Conservation (phyloP, 2,329 filamentous ascomycete genomes). For the Hypoxylon sp. region DNA sequence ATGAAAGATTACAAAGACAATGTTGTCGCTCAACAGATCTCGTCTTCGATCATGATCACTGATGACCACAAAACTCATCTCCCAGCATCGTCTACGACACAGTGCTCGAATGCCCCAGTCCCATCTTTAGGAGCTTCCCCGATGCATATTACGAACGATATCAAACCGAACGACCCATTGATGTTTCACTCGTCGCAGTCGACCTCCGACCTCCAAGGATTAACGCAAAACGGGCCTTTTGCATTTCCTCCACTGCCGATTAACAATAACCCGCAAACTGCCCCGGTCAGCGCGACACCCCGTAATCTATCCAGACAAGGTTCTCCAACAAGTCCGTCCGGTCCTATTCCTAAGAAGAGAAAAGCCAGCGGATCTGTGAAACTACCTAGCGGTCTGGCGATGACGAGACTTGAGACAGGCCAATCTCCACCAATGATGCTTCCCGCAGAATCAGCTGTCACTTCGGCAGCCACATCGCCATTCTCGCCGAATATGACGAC, state of each 20-base stretch:
- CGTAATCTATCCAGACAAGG: slow-evolving; percentile 79
- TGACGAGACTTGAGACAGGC: slow-evolving; percentile 83
- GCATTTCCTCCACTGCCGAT: slow-evolving; percentile 50
- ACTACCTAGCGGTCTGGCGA: slow-evolving; percentile 80
- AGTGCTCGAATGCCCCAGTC: slow-evolving; percentile 39
- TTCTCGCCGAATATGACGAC: slow-evolving; percentile 65
- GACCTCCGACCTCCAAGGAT: slow-evolving; percentile 72
- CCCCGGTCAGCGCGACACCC: slow-evolving; percentile 62
- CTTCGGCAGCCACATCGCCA: slow-evolving; percentile 65
- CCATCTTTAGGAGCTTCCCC: slow-evolving; percentile 33
- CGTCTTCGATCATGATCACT: slow-evolving; percentile 93
- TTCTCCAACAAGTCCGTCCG: slow-evolving; percentile 76
- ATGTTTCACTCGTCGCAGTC: slow-evolving; percentile 73
- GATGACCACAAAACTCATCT: slow-evolving; percentile 95
- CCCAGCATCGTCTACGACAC: slow-evolving; percentile 56
- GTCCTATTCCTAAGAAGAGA: slow-evolving; percentile 82
- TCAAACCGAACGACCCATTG: slow-evolving; percentile 56
- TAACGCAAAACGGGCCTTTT: slow-evolving; percentile 67
- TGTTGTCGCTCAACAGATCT: slow-evolving; percentile 86
- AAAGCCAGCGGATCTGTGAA: slow-evolving; percentile 81
- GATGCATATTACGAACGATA: slow-evolving; percentile 47
- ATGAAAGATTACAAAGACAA: slow-evolving; percentile 85
- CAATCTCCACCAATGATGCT: slow-evolving; percentile 59
- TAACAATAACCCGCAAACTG: slow-evolving; percentile 58
- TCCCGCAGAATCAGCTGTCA: slow-evolving; percentile 52